Conservation (phyloP, 352 stramenopile genomes). For the Pythium plurisporium region DNA sequence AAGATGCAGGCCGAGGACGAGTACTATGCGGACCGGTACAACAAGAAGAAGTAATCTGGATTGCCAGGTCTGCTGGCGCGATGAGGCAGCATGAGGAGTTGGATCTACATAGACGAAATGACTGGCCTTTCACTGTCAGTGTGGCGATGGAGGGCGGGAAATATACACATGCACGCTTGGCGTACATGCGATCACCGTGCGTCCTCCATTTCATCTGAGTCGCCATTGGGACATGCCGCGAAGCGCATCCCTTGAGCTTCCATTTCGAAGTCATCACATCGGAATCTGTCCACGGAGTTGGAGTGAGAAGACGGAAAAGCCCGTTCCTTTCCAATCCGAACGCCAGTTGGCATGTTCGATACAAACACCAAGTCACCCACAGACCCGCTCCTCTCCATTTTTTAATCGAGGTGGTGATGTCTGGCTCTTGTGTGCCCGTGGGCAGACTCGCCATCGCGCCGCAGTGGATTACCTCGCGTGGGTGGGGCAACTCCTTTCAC, state of each 20-base stretch:
- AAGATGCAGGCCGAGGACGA: constrained; percentile 92
- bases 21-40: constrained; percentile 90
- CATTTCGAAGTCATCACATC: constrained; percentile 12
- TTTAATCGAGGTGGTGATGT: constrained; percentile 3
- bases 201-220: no score
- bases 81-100: not conserved
- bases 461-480: not conserved
- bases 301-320: not conserved
- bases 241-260: no score
- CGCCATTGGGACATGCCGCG: no score
- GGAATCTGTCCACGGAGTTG: constrained; percentile 6
- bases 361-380: not conserved
- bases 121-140: no score
- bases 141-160: no score
- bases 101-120: not conserved
- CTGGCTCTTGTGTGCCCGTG: no score
- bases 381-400: not conserved
- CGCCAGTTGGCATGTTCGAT: not conserved
- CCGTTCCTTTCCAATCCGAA: no score
- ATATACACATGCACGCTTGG: no score
- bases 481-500: not conserved
- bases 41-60: constrained; percentile 50
- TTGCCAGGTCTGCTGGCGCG: no score
- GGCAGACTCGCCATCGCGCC: constrained; percentile 5
- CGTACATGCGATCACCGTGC: no score